Evolutionary conservation across 345 rosid genomes (phyloP), one percentile per base, ranked within the genome.

Genomic region (Microcos paniculata): DNA sequence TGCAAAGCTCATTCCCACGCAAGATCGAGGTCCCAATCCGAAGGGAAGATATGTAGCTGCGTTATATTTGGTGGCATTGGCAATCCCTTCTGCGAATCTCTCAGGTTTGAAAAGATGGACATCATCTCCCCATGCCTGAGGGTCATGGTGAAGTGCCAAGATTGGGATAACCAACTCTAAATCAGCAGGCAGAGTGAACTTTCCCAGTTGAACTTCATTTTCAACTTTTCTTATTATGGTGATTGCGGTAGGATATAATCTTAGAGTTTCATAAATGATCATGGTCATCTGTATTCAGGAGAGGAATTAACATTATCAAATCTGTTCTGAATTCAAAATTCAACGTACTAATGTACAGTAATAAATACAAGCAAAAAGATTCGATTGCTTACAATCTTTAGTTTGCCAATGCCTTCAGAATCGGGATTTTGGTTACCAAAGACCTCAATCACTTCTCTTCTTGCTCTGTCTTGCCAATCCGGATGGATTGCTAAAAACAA

Each of bases 81-180:
- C 86, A 3, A 82, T 55, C 59, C 59, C 59, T 55, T 21, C 5
- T 9, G 59, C 30, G 7, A 84, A 85, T 66, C 91, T 80, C 62
- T 82, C 82, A 3, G 86, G 86, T 68, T 78, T 81, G 81, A 82
- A 88, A 31, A 66, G 76, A 38, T 79, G 62, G 9, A 30, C 80
- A 64, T 82, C 86, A 3, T 79, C 80, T 57, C 87, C 87, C 91
- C 87, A 85, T 26, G 81, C 65, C 24, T 73, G 31, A 68, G 82
- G 78, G 43, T 82, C 67, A 26, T 80, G 78, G 73, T 84, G 86
- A 68, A 79, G 38, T 70, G 82, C 81, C 23, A 77, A 23, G 6
- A 10, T 30, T 2, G 77, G 69, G 19, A 82, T 75, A 23, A 4
- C 3, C 3, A 78, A 2, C n/a, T 73, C 49, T 51, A 76, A 57